Evolutionary conservation across 495 filamentous ascomycete genomes (phyloP).

Genomic region (Daldinia caldariorum): DNA sequence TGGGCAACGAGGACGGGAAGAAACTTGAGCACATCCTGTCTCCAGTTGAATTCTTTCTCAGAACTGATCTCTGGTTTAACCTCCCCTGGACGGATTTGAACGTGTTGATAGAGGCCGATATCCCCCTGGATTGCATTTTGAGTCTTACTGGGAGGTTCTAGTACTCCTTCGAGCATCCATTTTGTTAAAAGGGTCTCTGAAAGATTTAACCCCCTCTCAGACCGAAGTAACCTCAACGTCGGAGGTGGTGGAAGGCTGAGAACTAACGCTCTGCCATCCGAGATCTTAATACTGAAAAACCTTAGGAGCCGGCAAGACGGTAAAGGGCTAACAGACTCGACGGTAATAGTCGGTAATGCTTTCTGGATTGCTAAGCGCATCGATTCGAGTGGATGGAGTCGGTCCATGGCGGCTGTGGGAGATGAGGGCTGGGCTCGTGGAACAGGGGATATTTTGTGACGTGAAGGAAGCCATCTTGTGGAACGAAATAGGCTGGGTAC

Average conservation of each 20-base stretch:
- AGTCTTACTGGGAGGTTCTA: conserved; percentile 11
- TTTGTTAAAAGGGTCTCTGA: conserved; percentile 49
- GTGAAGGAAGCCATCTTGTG: conserved; percentile 44
- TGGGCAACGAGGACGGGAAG: conserved; percentile 51
- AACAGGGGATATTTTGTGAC: conserved; percentile 40
- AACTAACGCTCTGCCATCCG: conserved; percentile 47
- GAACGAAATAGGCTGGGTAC: conserved; percentile 42
- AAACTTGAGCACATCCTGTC: conserved; percentile 28
- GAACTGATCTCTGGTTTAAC: background rate
- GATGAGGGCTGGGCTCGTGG: conserved; percentile 30
- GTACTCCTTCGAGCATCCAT: conserved; percentile 45
- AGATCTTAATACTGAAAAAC: conserved; percentile 49
- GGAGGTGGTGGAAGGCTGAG: conserved; percentile 51
- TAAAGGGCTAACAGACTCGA: conserved; percentile 45
- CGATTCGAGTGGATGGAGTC: conserved; percentile 46
- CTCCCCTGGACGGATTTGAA: background rate
- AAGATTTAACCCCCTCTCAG: conserved; percentile 49
- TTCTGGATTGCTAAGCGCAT: conserved; percentile 49
- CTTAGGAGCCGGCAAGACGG: conserved; percentile 48
- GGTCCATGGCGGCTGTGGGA: conserved; percentile 49
- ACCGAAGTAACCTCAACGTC: conserved; percentile 52
- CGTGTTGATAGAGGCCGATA: background rate
- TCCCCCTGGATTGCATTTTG: background rate
- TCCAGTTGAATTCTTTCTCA: conserved; percentile 3
- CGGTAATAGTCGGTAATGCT: conserved; percentile 41